Evolutionary conservation across 2,329 filamentous ascomycete genomes (phyloP).

Genomic region (Rugonectria rugulosa): DNA sequence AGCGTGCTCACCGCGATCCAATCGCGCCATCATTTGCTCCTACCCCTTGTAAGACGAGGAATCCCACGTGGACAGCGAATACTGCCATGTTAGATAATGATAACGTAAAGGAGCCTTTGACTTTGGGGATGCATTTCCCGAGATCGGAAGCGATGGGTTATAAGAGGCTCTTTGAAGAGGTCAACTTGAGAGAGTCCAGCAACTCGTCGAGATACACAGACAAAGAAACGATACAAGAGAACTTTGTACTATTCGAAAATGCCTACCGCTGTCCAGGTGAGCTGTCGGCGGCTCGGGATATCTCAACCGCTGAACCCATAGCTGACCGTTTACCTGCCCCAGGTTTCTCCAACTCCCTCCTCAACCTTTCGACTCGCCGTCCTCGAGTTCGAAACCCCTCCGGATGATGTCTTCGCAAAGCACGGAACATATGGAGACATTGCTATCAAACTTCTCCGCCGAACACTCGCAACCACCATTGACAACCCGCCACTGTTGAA

Average conservation of each 20-base stretch:
- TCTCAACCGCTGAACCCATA: background rate
- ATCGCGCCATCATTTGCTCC: constrained; percentile 2
- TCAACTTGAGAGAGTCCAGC: background rate
- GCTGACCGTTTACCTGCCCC: background rate
- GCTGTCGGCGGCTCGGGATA: background rate
- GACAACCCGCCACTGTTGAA: constrained; percentile 2
- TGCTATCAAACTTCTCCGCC: constrained; percentile 13
- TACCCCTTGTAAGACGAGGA: constrained; percentile 2
- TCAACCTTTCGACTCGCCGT: constrained; percentile 19
- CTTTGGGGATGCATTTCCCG: background rate
- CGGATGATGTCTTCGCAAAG: constrained; percentile 8
- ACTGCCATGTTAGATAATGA: constrained; percentile 10
- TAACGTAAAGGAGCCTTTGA: constrained; percentile 9
- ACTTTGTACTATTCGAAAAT: too few relatives aligned
- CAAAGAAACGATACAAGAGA: background rate
- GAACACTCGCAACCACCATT: background rate
- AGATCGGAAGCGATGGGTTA: constrained; percentile 4
- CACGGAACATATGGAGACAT: constrained; percentile 27
- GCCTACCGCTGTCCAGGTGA: constrained; percentile 9
- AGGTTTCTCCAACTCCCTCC: background rate
- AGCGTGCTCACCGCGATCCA: constrained; percentile 8
- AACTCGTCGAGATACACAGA: background rate
- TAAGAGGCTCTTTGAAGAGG: background rate
- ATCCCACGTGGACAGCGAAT: constrained; percentile 2
- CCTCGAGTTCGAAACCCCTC: constrained; percentile 23